Base-by-base conservation (phyloP, 73 alveolate genomes). In the Tetrahymena borealis region DNA sequence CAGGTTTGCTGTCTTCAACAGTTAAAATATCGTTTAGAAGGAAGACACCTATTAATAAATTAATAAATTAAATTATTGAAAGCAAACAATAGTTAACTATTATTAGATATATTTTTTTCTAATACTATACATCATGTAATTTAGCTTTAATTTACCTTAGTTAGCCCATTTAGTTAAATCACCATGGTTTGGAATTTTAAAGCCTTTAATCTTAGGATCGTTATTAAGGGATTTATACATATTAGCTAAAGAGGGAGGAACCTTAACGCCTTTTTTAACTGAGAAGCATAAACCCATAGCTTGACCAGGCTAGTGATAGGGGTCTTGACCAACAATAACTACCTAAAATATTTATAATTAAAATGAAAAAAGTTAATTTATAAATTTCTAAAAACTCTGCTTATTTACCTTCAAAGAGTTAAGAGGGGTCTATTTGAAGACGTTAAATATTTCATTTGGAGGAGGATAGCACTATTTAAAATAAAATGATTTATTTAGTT, bases 281-380 rank as follows among this genome's bases (percentile, higher is more conserved):
- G 99, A 97, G 93, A 98, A 98, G 95, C 99, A 96, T 20, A 98
- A 93, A 37, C 99, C 99, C 99, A 98, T 97, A 11, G 99, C 99
- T 95, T 98, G 99, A 11, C 98, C 98, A 13, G 95, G 97, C 33
- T 98, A 97, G 39, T 98, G 97, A 91, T 98, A 98, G 2, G 99
- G 99, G 78, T 98, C 99, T 94, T 98, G 96, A 7, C 99, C 99
- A 33, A 98, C 97, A 24, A 98, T 95, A 0, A 98, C 99, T 8
- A 97, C 99, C 93, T 98, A 97, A 10, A 97, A 94, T 40, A 95
- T 93, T 20, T 24, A 60, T 60, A 60, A 3, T 60, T 60, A 15
- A 10, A 4, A n/a, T 2, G n/a, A 60, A 10, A 60, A 60, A 18
- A 60, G n/a, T 6, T 0, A n/a, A 1, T 18, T 18, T 1, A 7